Evolutionary conservation across 1,284 basidiomycete species (phyloP), one percentile per base, ranked within the genome.

Genomic region (Ceratobasidium sp.): DNA sequence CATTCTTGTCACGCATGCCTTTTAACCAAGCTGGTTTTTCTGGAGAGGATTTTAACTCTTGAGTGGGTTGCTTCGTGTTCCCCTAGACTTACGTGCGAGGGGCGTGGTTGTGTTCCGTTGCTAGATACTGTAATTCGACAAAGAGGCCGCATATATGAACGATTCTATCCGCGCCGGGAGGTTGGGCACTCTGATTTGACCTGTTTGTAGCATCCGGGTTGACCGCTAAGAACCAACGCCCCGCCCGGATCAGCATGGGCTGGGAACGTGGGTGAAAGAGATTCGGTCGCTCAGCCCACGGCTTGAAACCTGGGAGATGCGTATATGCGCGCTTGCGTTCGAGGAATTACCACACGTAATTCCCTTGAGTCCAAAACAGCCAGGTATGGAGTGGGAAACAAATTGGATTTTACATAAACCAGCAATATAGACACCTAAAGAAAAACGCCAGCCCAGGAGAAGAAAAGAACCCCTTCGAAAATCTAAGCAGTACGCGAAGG

Each of bases 401-500:
- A 64, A 64, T 64, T 64, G 62, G 27, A 44, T 64, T 44, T 46
- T 18, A 3, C 62, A n/a, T 64, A 46, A 44, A 46, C 59, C 18
- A 18, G 41, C 41, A 64, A 38, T 64, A 64, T 46, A 64, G 1
- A 4, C 3, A 6, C 18, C 35, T 27, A 27, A 64, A 27, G n/a
- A 57, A 64, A 64, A 20, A 18, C 35, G 6, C 60, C 35, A 64
- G 35, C 20, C 46, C n/a, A 12, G 8, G 18, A 48, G 14, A 35
- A 67, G 48, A 23, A 67, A 67, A 52, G 27, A 35, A 48, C 7
- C 18, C 16, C 38, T 23, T 46, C 20, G n/a, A 48, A 27, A 50
- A 52, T 48, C 71, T 74, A 74, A 60, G 59, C 71, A 20, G 38
- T 54, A 20, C 71, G 52, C 44, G 57, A 33, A 20, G 52, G 52